phyloP scores from a whole-genome alignment of 129 eudicot genomes.

The Smallanthus sonchifolius region DNA sequence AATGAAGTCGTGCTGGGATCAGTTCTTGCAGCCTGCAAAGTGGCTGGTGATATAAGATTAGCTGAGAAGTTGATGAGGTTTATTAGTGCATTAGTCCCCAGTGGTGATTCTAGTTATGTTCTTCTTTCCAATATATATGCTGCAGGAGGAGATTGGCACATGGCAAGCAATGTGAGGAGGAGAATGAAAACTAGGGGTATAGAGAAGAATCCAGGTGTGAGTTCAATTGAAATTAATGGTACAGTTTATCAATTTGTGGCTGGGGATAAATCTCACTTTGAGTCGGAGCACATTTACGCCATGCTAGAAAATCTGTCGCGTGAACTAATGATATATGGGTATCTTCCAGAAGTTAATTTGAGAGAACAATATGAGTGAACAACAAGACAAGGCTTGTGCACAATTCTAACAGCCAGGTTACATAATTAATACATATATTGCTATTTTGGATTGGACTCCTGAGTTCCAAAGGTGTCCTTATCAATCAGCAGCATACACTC shows the following conservation, averaged over 20 bases:
- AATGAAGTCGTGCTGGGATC: conserved; percentile 69
- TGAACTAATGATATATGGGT: conserved; percentile 40
- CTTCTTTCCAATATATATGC: conserved; percentile 61
- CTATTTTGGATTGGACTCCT: background rate
- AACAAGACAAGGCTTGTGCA: background rate
- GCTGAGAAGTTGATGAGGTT: conserved; percentile 41
- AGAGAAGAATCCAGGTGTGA: conserved; percentile 54
- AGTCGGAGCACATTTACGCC: conserved; percentile 34
- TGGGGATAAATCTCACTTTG: conserved; percentile 62
- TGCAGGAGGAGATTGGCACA: conserved; percentile 48
- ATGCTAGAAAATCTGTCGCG: conserved; percentile 39
- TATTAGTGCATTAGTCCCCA: conserved; percentile 37
- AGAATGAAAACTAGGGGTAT: conserved; percentile 46
- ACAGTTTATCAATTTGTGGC: conserved; percentile 53
- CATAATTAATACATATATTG: background rate
- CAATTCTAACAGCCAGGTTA: background rate
- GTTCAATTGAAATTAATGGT: conserved; percentile 50
- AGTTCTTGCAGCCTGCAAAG: conserved; percentile 54
- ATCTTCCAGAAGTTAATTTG: conserved; percentile 25
- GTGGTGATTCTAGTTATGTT: conserved; percentile 46
- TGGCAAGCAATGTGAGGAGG: conserved; percentile 44
- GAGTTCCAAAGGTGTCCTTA: background rate
- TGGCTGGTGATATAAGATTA: conserved; percentile 37
- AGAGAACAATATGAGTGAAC: conserved; percentile 11
- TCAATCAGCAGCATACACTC: background rate